Base-by-base conservation (phyloP, 805 yeast genomes). In the Kregervanrija delftensis region DNA sequence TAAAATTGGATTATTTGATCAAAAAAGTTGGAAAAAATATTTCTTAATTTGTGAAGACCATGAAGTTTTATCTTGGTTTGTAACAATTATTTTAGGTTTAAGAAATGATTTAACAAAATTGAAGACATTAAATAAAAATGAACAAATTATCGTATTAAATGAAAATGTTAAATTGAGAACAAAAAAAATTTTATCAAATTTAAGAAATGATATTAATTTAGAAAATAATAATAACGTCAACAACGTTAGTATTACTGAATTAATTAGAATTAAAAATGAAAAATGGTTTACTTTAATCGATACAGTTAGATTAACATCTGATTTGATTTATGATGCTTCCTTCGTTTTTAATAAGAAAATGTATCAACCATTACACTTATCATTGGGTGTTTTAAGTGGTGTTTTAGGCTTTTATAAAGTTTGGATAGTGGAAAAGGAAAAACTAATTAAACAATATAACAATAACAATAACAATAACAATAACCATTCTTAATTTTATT, bases 21-120 rank as follows among this genome's bases (percentile, higher is more conserved):
- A 72, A 43, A 45, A 51, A 3, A 48, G 63, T 5, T 55, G 67
- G 35, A 66, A 67, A 41, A 46, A 56, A 11, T 50, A 74, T 41
- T 79, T 76, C 5, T 60, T 65, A 4, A 69, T 45, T 37, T 51
- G 49, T 5, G 53, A 50, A 40, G 49, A 71, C 54, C 87, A 84
- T 58, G 87, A 81, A 60, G 68, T 80, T 2, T 64, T 75, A 34
- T 79, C 86, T 0, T 83, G 91, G 90, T 80, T 79, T 64, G 71
- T 71, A 44, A 85, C 79, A 55, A 77, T 85, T 14, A 50, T 83
- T 46, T 59, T 81, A 12, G 79, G 79, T 1, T 58, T 82, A 41
- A 75, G 77, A 57, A 72, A 72, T 45, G 74, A 79, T 16, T 70
- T 72, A 56, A 63, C 59, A 13, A 67, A 68, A 43, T 62, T 77